Evolutionary conservation across 2,329 filamentous ascomycete species (phyloP).

Genomic region (Sphaerulina populicola): DNA sequence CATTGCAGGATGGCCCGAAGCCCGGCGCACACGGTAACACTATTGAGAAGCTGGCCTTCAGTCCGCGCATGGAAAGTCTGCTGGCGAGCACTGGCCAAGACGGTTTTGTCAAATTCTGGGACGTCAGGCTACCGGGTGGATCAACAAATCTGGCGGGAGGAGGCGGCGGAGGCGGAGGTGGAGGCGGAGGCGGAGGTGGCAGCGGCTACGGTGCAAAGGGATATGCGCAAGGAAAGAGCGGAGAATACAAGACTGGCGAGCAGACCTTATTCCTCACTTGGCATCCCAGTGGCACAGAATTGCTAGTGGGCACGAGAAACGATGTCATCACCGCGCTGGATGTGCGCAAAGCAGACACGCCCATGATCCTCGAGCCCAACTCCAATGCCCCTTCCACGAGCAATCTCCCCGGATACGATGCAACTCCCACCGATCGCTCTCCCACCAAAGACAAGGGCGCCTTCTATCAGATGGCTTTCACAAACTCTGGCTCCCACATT

Average conservation of each 20-base stretch:
- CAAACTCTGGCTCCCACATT: conserved; percentile 61
- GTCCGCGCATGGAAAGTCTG: conserved; percentile 67
- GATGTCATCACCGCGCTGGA: conserved; percentile 31
- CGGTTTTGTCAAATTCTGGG: conserved; percentile 70
- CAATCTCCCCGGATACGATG: conserved; percentile 12
- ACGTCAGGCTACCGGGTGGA: conserved; percentile 55
- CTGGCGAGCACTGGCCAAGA: conserved; percentile 67
- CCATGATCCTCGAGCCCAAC: conserved; percentile 11
- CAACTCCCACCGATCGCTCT: conserved; percentile 19
- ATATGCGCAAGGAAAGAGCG: conserved; percentile 36
- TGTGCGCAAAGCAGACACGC: conserved; percentile 20
- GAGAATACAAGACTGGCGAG: conserved; percentile 48
- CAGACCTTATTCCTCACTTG: conserved; percentile 49
- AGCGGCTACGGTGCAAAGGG: conserved; percentile 40
- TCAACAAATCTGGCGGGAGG: conserved; percentile 22
- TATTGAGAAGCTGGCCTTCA: conserved; percentile 70
- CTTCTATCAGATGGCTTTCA: conserved; percentile 67
- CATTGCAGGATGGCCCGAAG: conserved; percentile 48
- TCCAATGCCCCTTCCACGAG: conserved; percentile 8
- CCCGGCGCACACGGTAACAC: conserved; percentile 35
- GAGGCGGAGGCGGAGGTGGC: conserved; percentile 32
- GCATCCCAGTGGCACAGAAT: conserved; percentile 60
- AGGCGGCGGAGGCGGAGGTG: conserved; percentile 40
- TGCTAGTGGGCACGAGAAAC: conserved; percentile 68
- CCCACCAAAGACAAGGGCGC: conserved; percentile 35